Conservation (phyloP, 2,329 filamentous ascomycete species). For the Cladosporium sphaerospermum region DNA sequence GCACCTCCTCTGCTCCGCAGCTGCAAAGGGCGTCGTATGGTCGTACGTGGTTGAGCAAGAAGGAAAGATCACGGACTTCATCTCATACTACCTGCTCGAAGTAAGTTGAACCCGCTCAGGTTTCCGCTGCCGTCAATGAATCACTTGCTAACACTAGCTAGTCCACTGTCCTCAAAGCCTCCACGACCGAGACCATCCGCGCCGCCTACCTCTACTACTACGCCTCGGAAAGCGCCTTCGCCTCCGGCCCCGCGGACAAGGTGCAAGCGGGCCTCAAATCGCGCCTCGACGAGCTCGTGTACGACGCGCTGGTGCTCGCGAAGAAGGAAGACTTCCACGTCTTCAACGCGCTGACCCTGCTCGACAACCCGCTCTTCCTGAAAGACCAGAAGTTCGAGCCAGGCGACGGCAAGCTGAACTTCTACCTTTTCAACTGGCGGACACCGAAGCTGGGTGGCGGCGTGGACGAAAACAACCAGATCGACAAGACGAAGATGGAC, state of each 20-base stretch:
- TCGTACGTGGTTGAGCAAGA: slow-evolving; percentile 77
- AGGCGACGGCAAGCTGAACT: slow-evolving; percentile 91
- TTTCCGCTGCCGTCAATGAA: not conserved
- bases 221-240: slow-evolving; percentile 71
- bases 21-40: slow-evolving; percentile 79
- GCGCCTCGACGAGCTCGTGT: slow-evolving; percentile 73
- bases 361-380: slow-evolving; percentile 91
- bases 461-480: slow-evolving; percentile 68
- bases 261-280: slow-evolving; percentile 55
- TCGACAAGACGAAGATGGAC: slow-evolving; percentile 72
- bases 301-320: slow-evolving; percentile 80
- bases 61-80: slow-evolving; percentile 87
- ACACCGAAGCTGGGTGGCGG: slow-evolving; percentile 80
- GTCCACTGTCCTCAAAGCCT: slow-evolving; percentile 80
- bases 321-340: slow-evolving; percentile 86
- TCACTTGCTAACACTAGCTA: slow-evolving; percentile 4
- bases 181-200: slow-evolving; percentile 67
- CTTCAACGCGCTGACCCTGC: slow-evolving; percentile 87
- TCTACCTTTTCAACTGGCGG: slow-evolving; percentile 96
- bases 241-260: slow-evolving; percentile 12
- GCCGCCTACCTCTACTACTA: slow-evolving; percentile 98
- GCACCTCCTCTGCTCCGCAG: slow-evolving; percentile 79
- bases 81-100: slow-evolving; percentile 93
- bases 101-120: slow-evolving; percentile 16
- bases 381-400: slow-evolving; percentile 90